These are phyloP conservation scores for Pseudogymnoascus sp. DNA, from an alignment of 2,329 filamentous ascomycete species.

Conservation along the genomic window DNA sequence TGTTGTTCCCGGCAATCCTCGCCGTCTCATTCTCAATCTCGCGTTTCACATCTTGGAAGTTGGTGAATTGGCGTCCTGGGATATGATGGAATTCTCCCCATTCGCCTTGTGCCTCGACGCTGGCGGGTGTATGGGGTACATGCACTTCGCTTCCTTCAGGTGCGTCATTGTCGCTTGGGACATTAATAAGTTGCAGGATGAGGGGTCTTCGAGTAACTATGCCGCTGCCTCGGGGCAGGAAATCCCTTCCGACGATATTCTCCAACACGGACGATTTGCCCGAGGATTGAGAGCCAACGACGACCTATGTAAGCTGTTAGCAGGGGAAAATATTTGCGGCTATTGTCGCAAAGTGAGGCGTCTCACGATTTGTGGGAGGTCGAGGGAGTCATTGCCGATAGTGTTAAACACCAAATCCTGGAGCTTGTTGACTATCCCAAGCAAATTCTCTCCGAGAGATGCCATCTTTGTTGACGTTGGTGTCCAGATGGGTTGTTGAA, in stretches of 20 bases:
- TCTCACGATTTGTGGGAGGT: conserved; percentile 93
- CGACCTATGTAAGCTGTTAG: conserved; percentile 56
- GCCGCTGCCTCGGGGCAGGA: conserved; percentile 89
- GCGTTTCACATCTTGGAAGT: conserved; percentile 87
- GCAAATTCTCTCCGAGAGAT: conserved; percentile 88
- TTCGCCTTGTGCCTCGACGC: conserved; percentile 56
- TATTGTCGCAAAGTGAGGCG: conserved; percentile 12
- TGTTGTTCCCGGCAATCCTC: conserved; percentile 91
- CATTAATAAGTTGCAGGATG: conserved; percentile 97
- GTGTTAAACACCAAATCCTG: conserved; percentile 99
- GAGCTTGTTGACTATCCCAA: conserved; percentile 94
- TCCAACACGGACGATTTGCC: conserved; percentile 98
- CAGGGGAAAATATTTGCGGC: conserved; percentile 5
- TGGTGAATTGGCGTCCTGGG: conserved; percentile 77
- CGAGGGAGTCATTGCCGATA: conserved; percentile 96
- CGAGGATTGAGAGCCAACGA: conserved; percentile 95
- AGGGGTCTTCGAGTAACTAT: conserved; percentile 92
- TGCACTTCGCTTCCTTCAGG: conserved; percentile 57
- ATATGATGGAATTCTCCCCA: conserved; percentile 98
- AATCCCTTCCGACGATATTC: conserved; percentile 97
- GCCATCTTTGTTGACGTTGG: conserved; percentile 54
- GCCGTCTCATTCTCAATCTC: conserved; percentile 97
- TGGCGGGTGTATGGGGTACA: conserved; percentile 70
- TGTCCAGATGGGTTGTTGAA: conserved; percentile 6
- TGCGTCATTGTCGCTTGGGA: conserved; percentile 68